Percentiles rank a stretch among this genome's conserved stretches.
phyloP scores from a whole-genome alignment of 495 filamentous ascomycete species.

The Daldinia bambusicola region DNA sequence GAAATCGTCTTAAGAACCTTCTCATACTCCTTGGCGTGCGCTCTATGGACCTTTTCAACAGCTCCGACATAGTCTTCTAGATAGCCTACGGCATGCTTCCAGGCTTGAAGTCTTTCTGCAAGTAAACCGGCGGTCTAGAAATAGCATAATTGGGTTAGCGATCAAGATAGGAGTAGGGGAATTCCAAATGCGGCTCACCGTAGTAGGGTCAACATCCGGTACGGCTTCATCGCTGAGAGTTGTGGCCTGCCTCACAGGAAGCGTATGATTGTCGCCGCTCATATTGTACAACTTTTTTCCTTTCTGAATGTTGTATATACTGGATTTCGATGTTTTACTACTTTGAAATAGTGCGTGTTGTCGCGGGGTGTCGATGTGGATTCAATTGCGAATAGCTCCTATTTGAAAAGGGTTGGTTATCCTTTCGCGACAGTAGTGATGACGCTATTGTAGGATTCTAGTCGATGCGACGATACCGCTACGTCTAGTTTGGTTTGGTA shows the following conservation, averaged over 20 bases:
- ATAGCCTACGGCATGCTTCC: conserved; percentile 93
- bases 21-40: conserved; percentile 93
- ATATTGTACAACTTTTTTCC: conserved; percentile 21
- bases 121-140: conserved; percentile 77
- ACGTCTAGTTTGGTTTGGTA: background rate
- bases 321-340: background rate
- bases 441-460: background rate
- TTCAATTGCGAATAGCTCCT: background rate
- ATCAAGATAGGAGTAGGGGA: conserved; percentile 24
- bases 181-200: conserved; percentile 60
- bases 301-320: background rate
- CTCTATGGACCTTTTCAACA: conserved; percentile 84
- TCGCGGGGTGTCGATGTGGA: background rate
- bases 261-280: conserved; percentile 53
- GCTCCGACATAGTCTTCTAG: conserved; percentile 87
- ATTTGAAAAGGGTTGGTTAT: conserved; percentile 7
- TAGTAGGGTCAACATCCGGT: conserved; percentile 80
- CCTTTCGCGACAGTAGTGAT: background rate
- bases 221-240: conserved; percentile 69
- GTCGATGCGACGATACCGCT: background rate
- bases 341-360: background rate
- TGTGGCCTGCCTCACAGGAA: conserved; percentile 68
- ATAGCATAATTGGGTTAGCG: conserved; percentile 20
- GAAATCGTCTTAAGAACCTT: conserved; percentile 92
- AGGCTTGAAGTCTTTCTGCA: conserved; percentile 85